Conservation (phyloP, 305 asterid species). For the Fraxinus baroniana region DNA sequence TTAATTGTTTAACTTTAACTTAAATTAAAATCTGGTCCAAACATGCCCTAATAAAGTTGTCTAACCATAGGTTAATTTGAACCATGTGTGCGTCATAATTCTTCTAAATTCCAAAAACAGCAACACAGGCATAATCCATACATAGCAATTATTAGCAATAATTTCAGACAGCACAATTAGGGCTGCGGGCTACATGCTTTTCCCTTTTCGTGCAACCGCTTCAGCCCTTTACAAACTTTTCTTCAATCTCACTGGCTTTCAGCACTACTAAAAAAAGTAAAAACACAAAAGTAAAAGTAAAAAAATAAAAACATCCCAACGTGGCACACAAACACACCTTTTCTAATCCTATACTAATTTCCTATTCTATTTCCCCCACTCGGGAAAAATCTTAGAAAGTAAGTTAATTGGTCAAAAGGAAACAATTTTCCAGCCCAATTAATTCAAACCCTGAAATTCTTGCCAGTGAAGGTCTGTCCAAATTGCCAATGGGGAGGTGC, state of each 20-base stretch:
- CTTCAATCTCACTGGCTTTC: neutral
- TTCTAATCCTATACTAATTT: constrained; percentile 12
- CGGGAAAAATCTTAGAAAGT: neutral
- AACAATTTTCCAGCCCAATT: neutral
- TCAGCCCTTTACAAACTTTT: constrained; percentile 24
- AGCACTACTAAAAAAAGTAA: neutral
- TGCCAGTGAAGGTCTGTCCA: constrained; percentile 63
- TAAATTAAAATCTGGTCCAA: too few relatives aligned
- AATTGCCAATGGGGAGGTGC: constrained; percentile 75
- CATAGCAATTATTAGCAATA: neutral
- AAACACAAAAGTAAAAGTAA: neutral
- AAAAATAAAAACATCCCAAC: neutral
- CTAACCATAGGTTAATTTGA: neutral
- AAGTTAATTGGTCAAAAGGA: neutral
- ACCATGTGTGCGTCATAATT: neutral
- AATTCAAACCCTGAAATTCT: constrained; percentile 46
- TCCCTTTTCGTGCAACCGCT: constrained; percentile 30
- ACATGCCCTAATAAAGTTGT: neutral
- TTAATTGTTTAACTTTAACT: too few relatives aligned
- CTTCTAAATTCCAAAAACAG: neutral
- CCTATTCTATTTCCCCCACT: constrained; percentile 3
- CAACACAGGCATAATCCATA: neutral
- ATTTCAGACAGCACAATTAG: constrained; percentile 4
- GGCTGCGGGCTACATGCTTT: constrained; percentile 42
- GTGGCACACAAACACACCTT: neutral